Evolutionary conservation across 257 asterid genomes (phyloP), one percentile per base, ranked within the genome.

Genomic region (Echites panduratus): DNA sequence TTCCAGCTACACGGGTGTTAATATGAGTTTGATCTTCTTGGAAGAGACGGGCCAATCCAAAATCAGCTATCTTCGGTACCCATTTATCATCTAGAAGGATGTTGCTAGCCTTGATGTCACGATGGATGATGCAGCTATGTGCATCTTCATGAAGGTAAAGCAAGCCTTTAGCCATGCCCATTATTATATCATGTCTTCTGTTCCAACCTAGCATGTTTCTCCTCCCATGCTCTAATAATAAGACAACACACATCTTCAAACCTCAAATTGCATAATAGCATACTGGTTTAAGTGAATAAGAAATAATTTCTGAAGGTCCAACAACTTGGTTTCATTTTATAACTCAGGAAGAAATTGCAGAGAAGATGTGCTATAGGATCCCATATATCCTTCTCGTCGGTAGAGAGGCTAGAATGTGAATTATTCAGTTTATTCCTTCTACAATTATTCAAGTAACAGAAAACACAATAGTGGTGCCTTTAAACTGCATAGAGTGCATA

Each of bases 21-120:
- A 92, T 89, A 66, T 92, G 97, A 0, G 97, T 90, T 78, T 84
- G 84, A 66, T 92, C 91, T 85, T 89, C 97, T 7, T 85, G 80
- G 78, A 71, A 92, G 38, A 95, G 90, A 70, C 98, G 90, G 4
- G 98, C 98, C 89, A 93, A 79, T 75, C 98, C 98, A 72, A 93
- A 93, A 84, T 93, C 97, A 43, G 98, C 98, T 77, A 95, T 95
- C 83, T 95, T 95, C 41, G 99, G 93, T 56, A 78, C 88, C 93
- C 95, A 93, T 68, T 87, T 90, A 26, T 90, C 95, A 70, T 93
- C 98, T 16, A 93, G 88, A 68, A 93, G 81, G 84, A 92, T 87
- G 78, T 92, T 92, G 87, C 99, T 90, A 62, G 89, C 94, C 80
- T 95, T 95, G 82, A 95, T 90, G 80, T 95, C 99, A 9, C 99